phyloP scores from a whole-genome alignment of 2,329 filamentous ascomycete genomes.

The Clarireedia sp. region DNA sequence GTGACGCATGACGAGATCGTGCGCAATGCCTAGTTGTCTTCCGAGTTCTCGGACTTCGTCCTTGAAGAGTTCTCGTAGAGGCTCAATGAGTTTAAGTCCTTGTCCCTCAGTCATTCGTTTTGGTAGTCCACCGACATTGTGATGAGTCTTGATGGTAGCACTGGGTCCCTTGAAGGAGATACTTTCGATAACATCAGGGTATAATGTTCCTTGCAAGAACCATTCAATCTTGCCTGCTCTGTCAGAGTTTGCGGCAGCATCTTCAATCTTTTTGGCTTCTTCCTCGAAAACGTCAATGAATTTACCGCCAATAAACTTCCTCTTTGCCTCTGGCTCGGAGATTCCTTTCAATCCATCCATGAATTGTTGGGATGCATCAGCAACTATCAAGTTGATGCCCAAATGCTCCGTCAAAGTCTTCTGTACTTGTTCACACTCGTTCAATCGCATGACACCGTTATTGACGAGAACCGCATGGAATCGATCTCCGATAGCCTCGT shows the following conservation, averaged over 20 bases:
- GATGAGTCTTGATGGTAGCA: slow-evolving; percentile 66
- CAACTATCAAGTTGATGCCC: slow-evolving; percentile 82
- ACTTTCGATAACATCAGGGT: slow-evolving; percentile 53
- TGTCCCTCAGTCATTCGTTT: slow-evolving; percentile 43
- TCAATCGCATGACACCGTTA: slow-evolving; percentile 75
- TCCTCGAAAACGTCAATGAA: slow-evolving; percentile 80
- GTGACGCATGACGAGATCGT: slow-evolving; percentile 71
- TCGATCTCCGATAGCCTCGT: slow-evolving; percentile 74
- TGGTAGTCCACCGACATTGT: slow-evolving; percentile 61
- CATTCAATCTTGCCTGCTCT: slow-evolving; percentile 72
- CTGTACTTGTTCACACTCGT: slow-evolving; percentile 78
- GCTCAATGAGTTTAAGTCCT: slow-evolving; percentile 64
- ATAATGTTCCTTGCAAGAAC: slow-evolving; percentile 74
- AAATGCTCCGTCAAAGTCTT: slow-evolving; percentile 70
- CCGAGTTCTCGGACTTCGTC: slow-evolving; percentile 70
- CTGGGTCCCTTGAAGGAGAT: slow-evolving; percentile 67
- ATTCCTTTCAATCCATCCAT: slow-evolving; percentile 69
- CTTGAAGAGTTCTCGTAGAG: slow-evolving; percentile 73
- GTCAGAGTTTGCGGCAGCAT: slow-evolving; percentile 56
- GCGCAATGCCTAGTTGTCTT: slow-evolving; percentile 59
- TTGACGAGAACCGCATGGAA: slow-evolving; percentile 78
- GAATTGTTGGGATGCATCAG: slow-evolving; percentile 73
- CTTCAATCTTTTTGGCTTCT: slow-evolving; percentile 68
- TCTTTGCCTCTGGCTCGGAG: slow-evolving; percentile 74
- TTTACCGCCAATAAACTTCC: slow-evolving; percentile 77